Base-by-base conservation (phyloP, 192 early-diverging fungal species). In the Coemansia sp. region DNA sequence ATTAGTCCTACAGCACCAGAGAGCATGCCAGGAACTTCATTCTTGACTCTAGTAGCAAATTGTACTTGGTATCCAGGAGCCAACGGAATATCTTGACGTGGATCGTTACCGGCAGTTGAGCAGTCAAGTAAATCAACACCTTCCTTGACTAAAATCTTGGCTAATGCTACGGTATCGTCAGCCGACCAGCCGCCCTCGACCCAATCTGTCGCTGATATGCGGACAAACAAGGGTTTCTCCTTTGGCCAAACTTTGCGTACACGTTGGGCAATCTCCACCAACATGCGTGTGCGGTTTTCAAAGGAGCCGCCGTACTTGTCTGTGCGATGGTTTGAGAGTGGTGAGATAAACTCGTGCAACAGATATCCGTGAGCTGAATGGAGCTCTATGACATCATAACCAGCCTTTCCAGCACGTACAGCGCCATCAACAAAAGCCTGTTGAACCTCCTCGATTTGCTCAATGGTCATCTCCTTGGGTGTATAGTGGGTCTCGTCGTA, bases 341-440 rank as follows among this genome's bases (percentile, higher is more conserved):
- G 85, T 8, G 85, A 88, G 14, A 94, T 47, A 53, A 96, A 95
- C 57, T 83, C 68, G 65, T 85, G 67, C 47, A 91, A 55, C 32
- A 97, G 67, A 59, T 94, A 95, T 9, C 95, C 95, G 65, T 98
- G 89, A 2, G 95, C 92, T 39, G 72, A 81, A 45, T 95, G 93
- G 18, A 98, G 73, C 64, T 98, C 95, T 20, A 96, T 64, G 14
- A 84, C 83, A 39, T 94, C 90, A 60, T 92, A 90, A 2, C 90
- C 91, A 5, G 92, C 93, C 49, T 81, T 76, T 24, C 79, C 68
- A 0, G 94, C 88, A 24, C 88, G 82, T 28, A 54, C 56, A 0
- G 92, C 85, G 23, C 87, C 83, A 19, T 77, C 55, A 8, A 52
- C 83, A 67, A 85, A 98, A 15, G 78, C 75, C 13, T 80, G 46